Base-by-base conservation (phyloP, 2,329 filamentous ascomycete genomes). In the Beauveria brongniartii region DNA sequence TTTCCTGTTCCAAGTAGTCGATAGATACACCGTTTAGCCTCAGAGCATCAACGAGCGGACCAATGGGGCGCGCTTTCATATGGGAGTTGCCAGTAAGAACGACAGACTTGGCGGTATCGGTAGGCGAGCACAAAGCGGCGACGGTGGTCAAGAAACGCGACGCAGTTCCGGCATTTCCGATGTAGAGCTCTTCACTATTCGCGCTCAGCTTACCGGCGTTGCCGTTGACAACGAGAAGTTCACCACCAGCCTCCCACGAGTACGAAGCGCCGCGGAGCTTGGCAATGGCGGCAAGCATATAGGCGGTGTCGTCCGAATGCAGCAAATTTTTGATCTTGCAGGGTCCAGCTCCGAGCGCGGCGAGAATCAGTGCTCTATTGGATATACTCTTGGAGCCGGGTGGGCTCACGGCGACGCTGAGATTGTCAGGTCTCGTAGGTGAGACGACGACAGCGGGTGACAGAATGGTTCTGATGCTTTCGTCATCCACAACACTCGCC, bases 371-470 rank as follows among this genome's bases (percentile, higher is more conserved):
- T 40, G 95, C 93, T 50, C 94, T 86, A 74, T 99, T 99, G 0
- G 94, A 99, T 62, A 99, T 92, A 73, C 92, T 97, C 79, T 99
- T 99, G 22, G 94, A 97, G 51, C 94, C 94, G 1, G 94, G 94
- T 24, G 94, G 94, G 3, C 85, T 90, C 67, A 96, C 92, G 41
- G 86, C 86, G 43, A 92, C 85, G 34, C 85, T 80, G 12, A 90
- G 79, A 24, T 78, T 77, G 40, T 79, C 74, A 2, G 89, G 83
- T 2, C 96, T 82, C 6, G 90, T 88, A 0, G 92, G 89, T 5
- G 80, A 80, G 8, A 97, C 86, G 51, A 84, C 80, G 55, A 93
- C 82, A 50, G 89, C 89, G 2, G 92, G 85, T 6, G 92, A 94
- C 6, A 99, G 82, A 7, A 95, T 84, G 54, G 96, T 81, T 66